Base-by-base conservation (phyloP, 805 yeast species). In the Cyberlindnera maclurae region DNA sequence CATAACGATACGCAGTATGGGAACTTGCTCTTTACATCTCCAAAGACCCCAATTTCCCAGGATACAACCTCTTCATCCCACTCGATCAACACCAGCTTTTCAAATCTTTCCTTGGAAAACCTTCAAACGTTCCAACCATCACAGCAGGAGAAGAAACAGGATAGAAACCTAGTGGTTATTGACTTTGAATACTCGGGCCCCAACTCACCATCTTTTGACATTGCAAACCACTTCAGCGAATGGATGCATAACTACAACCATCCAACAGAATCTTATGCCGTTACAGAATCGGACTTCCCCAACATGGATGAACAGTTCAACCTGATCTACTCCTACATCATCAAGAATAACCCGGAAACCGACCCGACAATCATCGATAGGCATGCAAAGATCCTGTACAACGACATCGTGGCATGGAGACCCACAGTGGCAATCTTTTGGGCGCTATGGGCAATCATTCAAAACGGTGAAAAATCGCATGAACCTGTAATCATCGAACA, bases 1-100 rank as follows among this genome's bases (percentile, higher is more conserved):
- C 98, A 93, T 62, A 93, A 93, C 55, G 98, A 90, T 60, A 83
- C 97, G 1, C 98, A 93, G 60, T 90, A 93, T 58, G 98, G 98
- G 26, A 93, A 93, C 55, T 68, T 93, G 45, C 67, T 93, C 40
- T 75, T 90, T 42, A 45, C 57, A 18, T 58, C 66, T 5, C 40
- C 39, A 33, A 33, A 29, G n/a, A 75, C 73, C 3, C 79, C 84
- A 31, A 39, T n/a, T 13, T 15, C 15, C 8, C 15, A 16, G 5
- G 36, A 33, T 13, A 30, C 34, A 13, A 35, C 40, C n/a, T 17
- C 38, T 5, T 17, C 38, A 15, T 11, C 12, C 4, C 22, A 32
- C 10, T 43, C 49, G 3, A 15, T 51, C 12, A 26, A 27, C 8
- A 39, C 54, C 12, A 48, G 33, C 5, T 17, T 54, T 1, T 53